Conservation (phyloP, 371 early-diverging fungal genomes). For the Chytridium lagenaria region DNA sequence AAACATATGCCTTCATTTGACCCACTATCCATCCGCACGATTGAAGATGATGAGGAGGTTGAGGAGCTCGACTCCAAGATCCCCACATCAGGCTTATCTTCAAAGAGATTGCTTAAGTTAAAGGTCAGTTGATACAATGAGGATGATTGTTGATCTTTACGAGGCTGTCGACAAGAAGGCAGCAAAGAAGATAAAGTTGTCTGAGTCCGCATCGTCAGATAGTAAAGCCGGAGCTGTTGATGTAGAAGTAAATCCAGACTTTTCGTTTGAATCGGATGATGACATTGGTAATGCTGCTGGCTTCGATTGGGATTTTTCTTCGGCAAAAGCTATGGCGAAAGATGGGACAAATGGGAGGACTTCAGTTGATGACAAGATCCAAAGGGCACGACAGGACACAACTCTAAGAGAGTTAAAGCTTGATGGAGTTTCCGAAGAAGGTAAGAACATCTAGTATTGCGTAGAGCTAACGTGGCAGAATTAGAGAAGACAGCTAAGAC, state of each 20-base stretch:
- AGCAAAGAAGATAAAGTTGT: not conserved
- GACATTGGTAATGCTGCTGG: constrained; percentile 17
- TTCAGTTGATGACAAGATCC: constrained; percentile 45
- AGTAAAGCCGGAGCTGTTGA: constrained; percentile 5
- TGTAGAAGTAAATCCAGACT: constrained; percentile 44
- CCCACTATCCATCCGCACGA: constrained; percentile 43
- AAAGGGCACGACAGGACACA: constrained; percentile 26
- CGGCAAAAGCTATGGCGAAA: constrained; percentile 77
- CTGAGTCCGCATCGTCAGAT: not conserved
- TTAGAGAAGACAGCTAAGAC: constrained; percentile 46
- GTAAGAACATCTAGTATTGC: not conserved
- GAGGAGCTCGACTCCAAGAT: constrained; percentile 19
- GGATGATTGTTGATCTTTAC: not conserved
- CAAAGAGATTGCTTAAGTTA: not conserved
- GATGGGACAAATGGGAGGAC: constrained; percentile 9
- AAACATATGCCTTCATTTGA: constrained; percentile 41
- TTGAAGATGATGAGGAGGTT: constrained; percentile 46
- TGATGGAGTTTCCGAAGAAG: not conserved
- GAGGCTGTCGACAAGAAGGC: not conserved
- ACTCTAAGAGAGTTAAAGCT: constrained; percentile 8
- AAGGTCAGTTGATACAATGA: too few species aligned
- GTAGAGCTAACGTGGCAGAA: constrained; percentile 17
- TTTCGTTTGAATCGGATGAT: constrained; percentile 68
- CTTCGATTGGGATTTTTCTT: constrained; percentile 79
- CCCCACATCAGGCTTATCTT: not conserved